phyloP scores from a whole-genome alignment of 441 rosid genomes.

The Eutrema salsugineum region DNA sequence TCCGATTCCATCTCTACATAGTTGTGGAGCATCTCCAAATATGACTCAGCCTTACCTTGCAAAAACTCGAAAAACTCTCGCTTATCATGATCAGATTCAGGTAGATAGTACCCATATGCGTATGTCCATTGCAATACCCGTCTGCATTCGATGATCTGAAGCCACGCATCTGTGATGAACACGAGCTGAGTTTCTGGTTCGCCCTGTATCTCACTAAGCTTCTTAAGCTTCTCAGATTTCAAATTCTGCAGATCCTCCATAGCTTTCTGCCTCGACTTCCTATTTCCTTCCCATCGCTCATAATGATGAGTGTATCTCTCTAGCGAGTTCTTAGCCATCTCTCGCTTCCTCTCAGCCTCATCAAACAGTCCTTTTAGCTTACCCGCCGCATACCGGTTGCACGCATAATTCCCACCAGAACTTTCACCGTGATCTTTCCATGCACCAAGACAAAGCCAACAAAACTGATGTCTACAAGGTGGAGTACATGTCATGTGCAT shows the following conservation, averaged over 20 bases:
- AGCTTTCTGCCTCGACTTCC: slow-evolving; percentile 9
- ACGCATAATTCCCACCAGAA: not conserved
- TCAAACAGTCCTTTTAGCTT: not conserved
- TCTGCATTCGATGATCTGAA: slow-evolving; percentile 7
- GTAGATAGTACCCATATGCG: not conserved
- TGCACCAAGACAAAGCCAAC: not conserved
- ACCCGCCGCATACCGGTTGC: not conserved
- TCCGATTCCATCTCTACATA: not conserved
- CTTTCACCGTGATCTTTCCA: not conserved
- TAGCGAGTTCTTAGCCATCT: slow-evolving; percentile 44
- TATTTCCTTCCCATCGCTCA: slow-evolving; percentile 70
- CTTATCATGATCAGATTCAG: not conserved
- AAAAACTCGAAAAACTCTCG: slow-evolving; percentile 28
- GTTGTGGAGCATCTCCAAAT: slow-evolving; percentile 63
- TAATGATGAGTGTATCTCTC: slow-evolving; percentile 66
- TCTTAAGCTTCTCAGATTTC: not conserved
- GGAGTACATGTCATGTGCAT: slow-evolving; percentile 4
- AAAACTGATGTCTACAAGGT: not conserved
- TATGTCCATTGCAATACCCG: not conserved
- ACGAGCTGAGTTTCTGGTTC: not conserved
- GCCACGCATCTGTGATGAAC: slow-evolving; percentile 1
- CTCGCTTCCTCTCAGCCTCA: slow-evolving; percentile 28
- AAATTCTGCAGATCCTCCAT: not conserved
- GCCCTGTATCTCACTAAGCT: not conserved
- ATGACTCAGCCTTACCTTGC: slow-evolving; percentile 71